These are phyloP conservation scores for Sisymbrium irio DNA, from an alignment of 345 rosid species.

Conservation along the genomic window DNA sequence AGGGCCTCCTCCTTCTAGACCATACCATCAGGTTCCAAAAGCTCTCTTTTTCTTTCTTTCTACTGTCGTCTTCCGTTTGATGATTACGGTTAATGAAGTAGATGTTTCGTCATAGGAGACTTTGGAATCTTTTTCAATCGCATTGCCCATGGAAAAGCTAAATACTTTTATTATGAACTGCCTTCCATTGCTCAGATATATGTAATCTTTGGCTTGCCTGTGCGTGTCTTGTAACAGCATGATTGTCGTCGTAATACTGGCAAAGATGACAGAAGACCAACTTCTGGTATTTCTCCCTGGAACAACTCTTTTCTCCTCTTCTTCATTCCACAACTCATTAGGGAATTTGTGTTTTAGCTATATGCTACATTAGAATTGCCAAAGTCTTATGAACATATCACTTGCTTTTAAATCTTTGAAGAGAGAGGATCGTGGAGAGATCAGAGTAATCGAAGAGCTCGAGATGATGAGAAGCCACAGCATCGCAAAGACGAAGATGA, in stretches of 20 bases:
- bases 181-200: constrained; percentile 47
- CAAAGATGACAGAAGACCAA: constrained; percentile 62
- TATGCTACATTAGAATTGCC: not conserved
- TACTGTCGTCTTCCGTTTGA: not conserved
- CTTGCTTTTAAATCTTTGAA: constrained; percentile 32
- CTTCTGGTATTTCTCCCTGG: constrained; percentile 46
- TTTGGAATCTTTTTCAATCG: not conserved
- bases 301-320: not conserved
- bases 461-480: constrained; percentile 47
- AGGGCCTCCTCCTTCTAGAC: constrained; percentile 50
- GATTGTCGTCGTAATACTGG: constrained; percentile 67
- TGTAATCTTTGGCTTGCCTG: constrained; percentile 78
- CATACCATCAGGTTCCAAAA: constrained; percentile 64
- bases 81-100: not conserved
- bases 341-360: not conserved
- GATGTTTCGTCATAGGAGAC: not conserved
- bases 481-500: constrained; percentile 42
- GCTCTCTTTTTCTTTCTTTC: not conserved
- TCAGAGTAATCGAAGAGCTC: constrained; percentile 40
- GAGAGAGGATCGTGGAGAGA: constrained; percentile 66
- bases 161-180: constrained; percentile 9
- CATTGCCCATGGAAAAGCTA: not conserved
- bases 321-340: not conserved
- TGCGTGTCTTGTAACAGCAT: constrained; percentile 84
- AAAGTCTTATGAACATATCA: not conserved